Base-by-base conservation (phyloP, 2,329 filamentous ascomycete species). In the Epichloe glyceriae region DNA sequence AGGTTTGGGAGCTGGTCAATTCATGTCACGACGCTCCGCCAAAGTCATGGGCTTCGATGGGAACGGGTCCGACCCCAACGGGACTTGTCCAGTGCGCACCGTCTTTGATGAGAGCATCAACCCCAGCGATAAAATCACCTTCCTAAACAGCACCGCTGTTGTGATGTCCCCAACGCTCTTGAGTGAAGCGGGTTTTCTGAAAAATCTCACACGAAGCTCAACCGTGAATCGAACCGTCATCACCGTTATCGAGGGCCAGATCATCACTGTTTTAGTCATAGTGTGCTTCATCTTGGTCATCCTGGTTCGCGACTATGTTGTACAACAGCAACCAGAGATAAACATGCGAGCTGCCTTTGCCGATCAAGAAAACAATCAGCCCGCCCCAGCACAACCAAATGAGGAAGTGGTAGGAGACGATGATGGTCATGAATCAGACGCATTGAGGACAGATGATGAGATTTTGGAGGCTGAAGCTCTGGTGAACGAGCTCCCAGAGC, bases 281-380 rank as follows among this genome's bases (percentile, higher is more conserved):
- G 78, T 95, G 43, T 89, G 85, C 52, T 98, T 97, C 66, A 96
- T 98, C 53, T 72, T 98, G n/a, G 83, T 98, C 41, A 98, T 98
- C 58, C 70, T 98, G 4, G 96, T 98, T 45, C 76, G 94, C 45
- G 93, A 98, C 69, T 98, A 95, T 78, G 93, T 98, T 47, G 89
- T 98, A 10, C 93, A 98, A 64, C 93, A 98, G 64, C 93, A 98
- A 63, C 93, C 91, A 5, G 84, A 90, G 56, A 85, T 93, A 58
- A 94, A 95, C 60, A 83, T 93, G 72, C 84, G 82, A 0, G 83
- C 77, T 8, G 79, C 78, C 3, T 78, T 82, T 61, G 80, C 76
- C 11, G 76, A 72, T 7, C 60, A 61, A 14, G 66, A 65, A 37
- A 62, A 67, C 34, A 59, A 62, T 4, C 54, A 62, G 7, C 52